Base-by-base conservation (phyloP, 2,329 filamentous ascomycete species). In the Paracamarosporium sp. region DNA sequence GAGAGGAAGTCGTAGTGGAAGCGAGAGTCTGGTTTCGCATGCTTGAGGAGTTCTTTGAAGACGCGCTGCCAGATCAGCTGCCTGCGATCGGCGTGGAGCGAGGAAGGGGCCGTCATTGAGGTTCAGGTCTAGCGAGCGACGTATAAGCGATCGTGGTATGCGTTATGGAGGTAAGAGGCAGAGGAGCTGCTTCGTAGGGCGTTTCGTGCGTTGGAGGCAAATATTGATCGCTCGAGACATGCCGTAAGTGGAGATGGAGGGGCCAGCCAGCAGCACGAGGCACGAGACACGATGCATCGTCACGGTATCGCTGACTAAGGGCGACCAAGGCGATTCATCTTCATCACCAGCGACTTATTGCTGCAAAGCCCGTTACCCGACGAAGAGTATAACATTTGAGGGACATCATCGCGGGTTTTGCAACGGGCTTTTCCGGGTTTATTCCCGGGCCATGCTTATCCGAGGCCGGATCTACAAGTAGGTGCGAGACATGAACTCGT, bases 1-100 rank as follows among this genome's bases (percentile, higher is more conserved):
- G 70, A 70, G 15, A 76, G 71, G 62, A 80, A 81, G 66, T 81
- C 78, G 61, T 66, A 74, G 64, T 80, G 68, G 66, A 78, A 78
- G 46, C 80, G 76, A 28, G 79, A 79, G 61, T 82, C 80, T 6
- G 79, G 79, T 5, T 74, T 47, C 9, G 78, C 79, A 48, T 80
- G 68, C 47, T 72, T 63, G 46, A 73, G 63, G 24, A 81, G 73
- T 31, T 74, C 62, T 11, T 63, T 61, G 70, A 78, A 78, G 40
- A 80, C 68, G 45, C 52, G 59, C 1, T 62, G 55, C 66, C 72
- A 71, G 36, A 76, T 63, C 25, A 62, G 35, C 35, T 62, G 67
- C 8, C 60, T 61, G 43, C 57, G 56, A 50, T 59, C 52, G 4
- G 36, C 17, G 28, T 61, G 55, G 58, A 57, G 22, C 15, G 63